Evolutionary conservation across 345 rosid genomes (phyloP), one percentile per base, ranked within the genome.

Genomic region (Firmiana major): DNA sequence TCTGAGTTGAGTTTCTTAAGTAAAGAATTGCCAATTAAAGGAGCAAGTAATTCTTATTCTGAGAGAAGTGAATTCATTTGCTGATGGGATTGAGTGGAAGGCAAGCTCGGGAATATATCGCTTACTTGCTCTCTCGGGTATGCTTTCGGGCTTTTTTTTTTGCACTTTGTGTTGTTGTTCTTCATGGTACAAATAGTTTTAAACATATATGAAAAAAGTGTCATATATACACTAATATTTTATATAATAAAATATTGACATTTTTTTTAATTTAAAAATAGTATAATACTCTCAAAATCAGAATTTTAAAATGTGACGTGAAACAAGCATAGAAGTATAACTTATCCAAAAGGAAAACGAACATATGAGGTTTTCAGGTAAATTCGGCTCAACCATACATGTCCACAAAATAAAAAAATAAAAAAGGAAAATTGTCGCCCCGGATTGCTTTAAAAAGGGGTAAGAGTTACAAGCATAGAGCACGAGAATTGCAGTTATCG

Each of bases 31-130:
- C 6, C 5, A 45, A 6, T 45, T 69, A 69, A 69, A 16, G 42
- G 42, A 28, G 48, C 42, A 69, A 69, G 63, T n/a, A 71, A 53
- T 53, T 71, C 46, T 53, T 71, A 71, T 53, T 71, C 75, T 34
- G 34, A 9, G 21, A 53, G 45, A 40, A 34, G 46, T 13, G 10
- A 58, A 3, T 34, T 53, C 46, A 71, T 71, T 70, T 19, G 60
- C 74, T 28, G 74, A 51, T 28, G 59, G 5, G 21, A 10, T 31
- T 10, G 19, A 53, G 24, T 49, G 40, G 17, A 34, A 34, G 24
- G 26, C n/a, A n/a, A n/a, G 46, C 6, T 34, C 6, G 24, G 46
- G 45, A 36, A 9, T 5, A 53, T n/a, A 28, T 19, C 3, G 17
- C 13, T 34, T 53, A 46, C 75, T 71, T 53, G 45, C 19, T 71